Evolutionary conservation across 768 basidiomycete genomes (phyloP).

Genomic region (Podaxis pistillaris): DNA sequence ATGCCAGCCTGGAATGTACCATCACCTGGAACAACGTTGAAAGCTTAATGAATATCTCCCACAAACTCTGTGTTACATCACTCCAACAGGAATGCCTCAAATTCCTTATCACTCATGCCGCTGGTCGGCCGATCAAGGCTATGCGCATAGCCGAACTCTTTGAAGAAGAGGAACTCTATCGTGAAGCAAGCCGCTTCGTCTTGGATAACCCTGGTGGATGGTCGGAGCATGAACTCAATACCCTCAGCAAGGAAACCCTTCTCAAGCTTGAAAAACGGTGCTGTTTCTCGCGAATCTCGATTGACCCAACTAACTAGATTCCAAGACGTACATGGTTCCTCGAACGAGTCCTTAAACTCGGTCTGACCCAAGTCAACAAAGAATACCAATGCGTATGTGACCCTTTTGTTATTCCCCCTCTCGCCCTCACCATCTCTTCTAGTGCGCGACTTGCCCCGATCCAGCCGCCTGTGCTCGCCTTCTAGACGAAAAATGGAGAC

Average conservation of each 20-base stretch:
- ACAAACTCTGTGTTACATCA: constrained; percentile 82
- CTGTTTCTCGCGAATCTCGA: constrained; percentile 16
- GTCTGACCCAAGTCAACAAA: constrained; percentile 82
- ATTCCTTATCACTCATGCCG: constrained; percentile 90
- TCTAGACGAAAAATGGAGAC: constrained; percentile 92
- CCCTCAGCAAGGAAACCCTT: constrained; percentile 78
- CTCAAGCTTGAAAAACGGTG: constrained; percentile 88
- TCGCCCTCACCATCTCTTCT: constrained; percentile 6
- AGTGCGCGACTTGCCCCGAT: constrained; percentile 88
- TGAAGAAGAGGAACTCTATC: constrained; percentile 86
- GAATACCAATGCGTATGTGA: constrained; percentile 90
- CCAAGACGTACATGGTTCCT: constrained; percentile 90
- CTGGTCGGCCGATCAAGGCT: constrained; percentile 90
- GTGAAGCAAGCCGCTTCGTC: constrained; percentile 89
- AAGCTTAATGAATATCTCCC: constrained; percentile 85
- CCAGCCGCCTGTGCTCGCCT: constrained; percentile 72
- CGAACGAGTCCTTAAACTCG: constrained; percentile 90
- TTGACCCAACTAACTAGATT: background rate
- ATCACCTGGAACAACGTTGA: constrained; percentile 97
- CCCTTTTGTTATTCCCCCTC: background rate
- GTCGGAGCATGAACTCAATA: constrained; percentile 76
- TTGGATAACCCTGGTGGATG: constrained; percentile 90
- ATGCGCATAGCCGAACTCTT: constrained; percentile 91
- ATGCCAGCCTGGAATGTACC: constrained; percentile 75
- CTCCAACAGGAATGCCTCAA: constrained; percentile 80